These are phyloP conservation scores for Schwanniomyces occidentalis DNA, from an alignment of 805 yeast species.

Conservation along the genomic window DNA sequence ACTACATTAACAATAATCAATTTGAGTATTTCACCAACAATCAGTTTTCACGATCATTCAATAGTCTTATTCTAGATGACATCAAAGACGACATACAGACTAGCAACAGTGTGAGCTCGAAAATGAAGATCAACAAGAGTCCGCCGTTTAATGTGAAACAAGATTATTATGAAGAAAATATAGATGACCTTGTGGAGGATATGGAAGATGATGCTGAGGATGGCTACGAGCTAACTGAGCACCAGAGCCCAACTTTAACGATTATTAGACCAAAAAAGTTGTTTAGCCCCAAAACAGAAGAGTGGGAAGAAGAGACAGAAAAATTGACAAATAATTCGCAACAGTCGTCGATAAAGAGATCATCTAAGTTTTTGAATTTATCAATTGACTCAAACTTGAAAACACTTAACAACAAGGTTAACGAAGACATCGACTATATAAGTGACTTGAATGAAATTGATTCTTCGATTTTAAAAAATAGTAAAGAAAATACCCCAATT, in stretches of 20 bases:
- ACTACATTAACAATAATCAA: constrained; percentile 3
- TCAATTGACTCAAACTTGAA: constrained; percentile 31
- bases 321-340: constrained; percentile 1
- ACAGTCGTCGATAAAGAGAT: constrained; percentile 36
- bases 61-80: constrained; percentile 42
- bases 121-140: constrained; percentile 35
- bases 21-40: constrained; percentile 39
- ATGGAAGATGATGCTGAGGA: constrained; percentile 10
- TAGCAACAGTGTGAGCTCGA: too few species aligned
- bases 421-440: constrained; percentile 16
- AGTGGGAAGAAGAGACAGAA: not conserved
- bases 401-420: not conserved
- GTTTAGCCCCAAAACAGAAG: not conserved
- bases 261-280: constrained; percentile 5
- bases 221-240: constrained; percentile 6
- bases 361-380: constrained; percentile 41
- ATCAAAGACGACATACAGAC: constrained; percentile 20
- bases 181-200: constrained; percentile 18
- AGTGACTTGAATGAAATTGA: constrained; percentile 28
- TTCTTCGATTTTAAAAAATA: constrained; percentile 10
- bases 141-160: constrained; percentile 44
- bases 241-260: constrained; percentile 3
- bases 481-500: constrained; percentile 10
- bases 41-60: constrained; percentile 43
- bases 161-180: constrained; percentile 20